Evolutionary conservation across 805 yeast species (phyloP).

Genomic region (Yamadazyma philogaea): DNA sequence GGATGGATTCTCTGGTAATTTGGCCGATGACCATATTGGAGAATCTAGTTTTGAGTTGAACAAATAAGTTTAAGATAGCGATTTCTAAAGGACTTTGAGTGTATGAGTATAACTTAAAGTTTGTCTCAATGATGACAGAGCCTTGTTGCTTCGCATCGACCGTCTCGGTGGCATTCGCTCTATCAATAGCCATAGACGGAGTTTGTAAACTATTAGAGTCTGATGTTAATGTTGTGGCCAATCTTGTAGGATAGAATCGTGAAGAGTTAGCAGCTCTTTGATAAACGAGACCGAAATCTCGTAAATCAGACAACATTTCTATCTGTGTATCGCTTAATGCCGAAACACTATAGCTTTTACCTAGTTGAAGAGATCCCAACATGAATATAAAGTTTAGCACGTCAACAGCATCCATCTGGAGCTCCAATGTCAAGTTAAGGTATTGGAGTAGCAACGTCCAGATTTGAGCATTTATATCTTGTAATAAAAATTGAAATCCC

Average conservation of each 20-base stretch:
- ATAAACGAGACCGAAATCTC: slow-evolving; percentile 89
- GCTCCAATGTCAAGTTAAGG: slow-evolving; percentile 74
- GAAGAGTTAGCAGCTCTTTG: slow-evolving; percentile 50
- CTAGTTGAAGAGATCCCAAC: slow-evolving; percentile 88
- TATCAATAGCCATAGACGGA: slow-evolving; percentile 73
- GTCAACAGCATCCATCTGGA: slow-evolving; percentile 94
- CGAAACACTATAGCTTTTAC: slow-evolving; percentile 74
- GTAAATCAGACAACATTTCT: slow-evolving; percentile 81
- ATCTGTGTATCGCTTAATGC: slow-evolving; percentile 76
- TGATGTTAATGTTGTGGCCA: slow-evolving; percentile 86
- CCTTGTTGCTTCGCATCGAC: slow-evolving; percentile 53
- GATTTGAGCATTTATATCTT: slow-evolving; percentile 89
- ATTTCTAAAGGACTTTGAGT: slow-evolving; percentile 93
- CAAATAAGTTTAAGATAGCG: slow-evolving; percentile 86
- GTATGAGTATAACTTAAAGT: slow-evolving; percentile 88
- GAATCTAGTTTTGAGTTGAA: slow-evolving; percentile 79
- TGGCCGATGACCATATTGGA: slow-evolving; percentile 92
- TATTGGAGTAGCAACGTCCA: slow-evolving; percentile 92
- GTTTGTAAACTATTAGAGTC: slow-evolving; percentile 70
- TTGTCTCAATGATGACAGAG: slow-evolving; percentile 85
- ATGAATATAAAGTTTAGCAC: slow-evolving; percentile 90
- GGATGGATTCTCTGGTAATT: slow-evolving; percentile 85
- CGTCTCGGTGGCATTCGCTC: slow-evolving; percentile 42
- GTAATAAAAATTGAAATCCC: slow-evolving; percentile 92
- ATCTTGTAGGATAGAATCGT: slow-evolving; percentile 83